Evolutionary conservation across 2,329 filamentous ascomycete species (phyloP), one percentile per base, ranked within the genome.

Genomic region (Aspergillus melleus): DNA sequence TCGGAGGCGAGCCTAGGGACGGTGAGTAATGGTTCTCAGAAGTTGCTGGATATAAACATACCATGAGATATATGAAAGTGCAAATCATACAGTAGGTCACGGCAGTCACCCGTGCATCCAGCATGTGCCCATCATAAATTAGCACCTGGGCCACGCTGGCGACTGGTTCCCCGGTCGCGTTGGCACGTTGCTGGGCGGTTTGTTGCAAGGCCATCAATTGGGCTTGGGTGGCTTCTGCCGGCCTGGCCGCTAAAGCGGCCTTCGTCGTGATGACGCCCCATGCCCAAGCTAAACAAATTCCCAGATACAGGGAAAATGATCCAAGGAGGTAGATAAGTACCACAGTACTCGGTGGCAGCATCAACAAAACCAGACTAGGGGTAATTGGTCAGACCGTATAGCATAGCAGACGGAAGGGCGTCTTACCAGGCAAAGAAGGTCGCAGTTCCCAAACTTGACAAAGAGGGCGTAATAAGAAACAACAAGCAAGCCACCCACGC

Each of bases 191-290:
- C 19, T 52, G 64, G 2, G 70, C 71, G 8, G 52, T 30, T 61
- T 74, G 70, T 52, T 75, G 72, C 24, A 83, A 65, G 0, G 71
- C 66, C 8, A 67, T 66, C 3, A 78, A 58, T 51, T 61, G 65
- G 0, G 72, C 71, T 52, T 76, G 71, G 0, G 76, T 79, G 8
- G 78, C 76, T 0, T 72, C 66, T 4, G 70, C 71, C 2, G 80
- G 73, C 14, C 81, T 71, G 2, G 76, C 75, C 1, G 80, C 78
- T 9, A 76, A 60, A 2, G 80, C 81, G 2, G 80, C 80, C 60
- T 81, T 80, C 80, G 81, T 83, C 0, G 75, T 71, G 50, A 83
- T 69, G 2, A 81, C 70, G 3, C 81, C 81, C 81, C 81, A 84
- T 5, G 73, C 79, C 80, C 81, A 83, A 4, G 76, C 80, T 0